Conservation (phyloP, 1,139 yeast genomes). For the Candida sp. region DNA sequence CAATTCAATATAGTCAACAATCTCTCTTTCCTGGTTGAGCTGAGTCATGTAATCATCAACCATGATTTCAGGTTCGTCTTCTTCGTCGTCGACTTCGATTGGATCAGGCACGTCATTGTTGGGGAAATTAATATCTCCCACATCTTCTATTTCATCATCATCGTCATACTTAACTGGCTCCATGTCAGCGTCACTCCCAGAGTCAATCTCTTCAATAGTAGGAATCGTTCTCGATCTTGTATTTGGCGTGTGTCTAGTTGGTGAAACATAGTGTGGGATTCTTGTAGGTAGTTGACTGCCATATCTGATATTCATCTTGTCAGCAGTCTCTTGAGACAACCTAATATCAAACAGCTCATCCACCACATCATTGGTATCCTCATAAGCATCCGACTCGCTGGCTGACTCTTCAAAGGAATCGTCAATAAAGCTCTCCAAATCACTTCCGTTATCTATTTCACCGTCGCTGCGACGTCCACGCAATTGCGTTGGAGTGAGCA, state of each 20-base stretch:
- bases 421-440: conserved; percentile 41
- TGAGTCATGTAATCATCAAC: conserved; percentile 42
- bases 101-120: background rate
- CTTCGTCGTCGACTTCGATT: conserved; percentile 11
- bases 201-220: background rate
- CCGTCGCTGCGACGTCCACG: conserved; percentile 20
- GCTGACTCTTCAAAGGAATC: conserved; percentile 5
- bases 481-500: conserved; percentile 41
- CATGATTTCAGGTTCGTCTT: conserved; percentile 24
- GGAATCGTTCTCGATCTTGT: background rate
- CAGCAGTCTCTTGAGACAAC: conserved; percentile 21
- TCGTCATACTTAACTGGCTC: background rate
- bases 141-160: conserved; percentile 2
- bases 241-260: background rate
- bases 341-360: conserved; percentile 31
- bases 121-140: conserved; percentile 1
- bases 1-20: conserved; percentile 33
- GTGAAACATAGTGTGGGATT: background rate
- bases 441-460: conserved; percentile 24
- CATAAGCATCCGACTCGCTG: conserved; percentile 2
- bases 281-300: conserved; percentile 2
- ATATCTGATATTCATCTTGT: conserved; percentile 30
- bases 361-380: conserved; percentile 21
- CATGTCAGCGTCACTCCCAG: background rate
- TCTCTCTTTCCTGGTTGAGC: conserved; percentile 47